Evolutionary conservation across 108 stramenopile genomes (phyloP).

Genomic region (Nitzschia palea): DNA sequence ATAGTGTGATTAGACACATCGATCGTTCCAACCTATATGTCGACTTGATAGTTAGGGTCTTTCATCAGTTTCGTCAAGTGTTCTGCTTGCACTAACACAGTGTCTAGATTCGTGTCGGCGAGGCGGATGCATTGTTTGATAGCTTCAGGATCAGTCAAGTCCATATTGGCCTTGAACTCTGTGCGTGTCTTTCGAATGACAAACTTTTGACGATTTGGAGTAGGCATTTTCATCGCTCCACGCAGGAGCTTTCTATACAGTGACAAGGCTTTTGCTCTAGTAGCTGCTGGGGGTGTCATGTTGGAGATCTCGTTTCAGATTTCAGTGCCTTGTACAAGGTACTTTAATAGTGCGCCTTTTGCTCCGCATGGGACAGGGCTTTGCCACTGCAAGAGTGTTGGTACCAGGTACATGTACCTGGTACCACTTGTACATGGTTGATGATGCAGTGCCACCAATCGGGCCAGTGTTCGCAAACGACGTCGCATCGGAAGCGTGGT

Average conservation of each 20-base stretch:
- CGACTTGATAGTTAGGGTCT: conserved; percentile 56
- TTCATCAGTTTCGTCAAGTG: conserved; percentile 75
- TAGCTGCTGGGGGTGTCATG: conserved; percentile 34
- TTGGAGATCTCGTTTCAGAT: background rate
- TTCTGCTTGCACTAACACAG: conserved; percentile 84
- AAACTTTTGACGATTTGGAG: conserved; percentile 85
- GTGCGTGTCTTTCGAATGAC: conserved; percentile 61
- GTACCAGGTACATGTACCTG: too few species aligned
- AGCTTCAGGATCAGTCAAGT: conserved; percentile 62
- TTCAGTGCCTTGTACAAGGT: too few species aligned
- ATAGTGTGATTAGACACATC: conserved; percentile 19
- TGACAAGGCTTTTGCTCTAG: conserved; percentile 61
- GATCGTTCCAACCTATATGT: conserved; percentile 21
- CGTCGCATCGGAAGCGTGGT: too few species aligned
- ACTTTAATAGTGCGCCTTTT: too few species aligned
- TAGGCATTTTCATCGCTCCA: conserved; percentile 79
- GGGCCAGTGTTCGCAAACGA: too few species aligned
- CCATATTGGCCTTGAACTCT: conserved; percentile 63
- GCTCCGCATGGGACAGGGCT: too few species aligned
- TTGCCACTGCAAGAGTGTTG: too few species aligned
- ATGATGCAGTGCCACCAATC: too few species aligned
- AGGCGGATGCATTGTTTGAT: conserved; percentile 73
- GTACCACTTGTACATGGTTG: too few species aligned
- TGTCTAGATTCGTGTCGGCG: conserved; percentile 87
- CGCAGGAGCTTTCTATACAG: conserved; percentile 81